Base-by-base conservation (phyloP, 2,329 filamentous ascomycete species). In the Exophiala bonariae region DNA sequence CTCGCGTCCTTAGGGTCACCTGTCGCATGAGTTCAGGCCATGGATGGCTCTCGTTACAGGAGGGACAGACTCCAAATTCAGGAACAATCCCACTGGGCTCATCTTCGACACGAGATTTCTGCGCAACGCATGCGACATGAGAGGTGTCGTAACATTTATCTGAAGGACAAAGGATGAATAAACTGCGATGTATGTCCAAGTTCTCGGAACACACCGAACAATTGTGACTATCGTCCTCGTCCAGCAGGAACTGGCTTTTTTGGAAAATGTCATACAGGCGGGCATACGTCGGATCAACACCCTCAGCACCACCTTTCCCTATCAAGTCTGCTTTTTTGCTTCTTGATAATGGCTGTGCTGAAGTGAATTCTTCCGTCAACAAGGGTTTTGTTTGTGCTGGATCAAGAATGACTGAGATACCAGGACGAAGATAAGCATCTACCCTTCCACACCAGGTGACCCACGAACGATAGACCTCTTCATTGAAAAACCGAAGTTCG, bases 1-100 rank as follows among this genome's bases (percentile, higher is more conserved):
- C 90, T 18, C 88, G 78, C 28, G 81, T 73, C 23, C 92, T 78
- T 39, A 96, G 69, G 41, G 79, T 93, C 58, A 95, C 68, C 63
- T 95, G 91, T 62, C 83, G 91, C 71, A 95, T 86, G 69, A 96
- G 80, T 38, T 86, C 80, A 0, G 76, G 74, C 92, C 92, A 97
- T 41, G 74, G 65, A 2, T 90, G 69, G 3, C 73, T 66, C 0
- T 73, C 72, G 1, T 75, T 68, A 62, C 92, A 97, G 16, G 70
- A 70, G 0, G 89, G 89, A 68, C 92, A 97, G 2, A 60, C 66
- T 2, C 89, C 90, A 26, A 74, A 63, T 1, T 79, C 73, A 0
- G 92, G 92, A 1, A 95, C 61, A 1, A 95, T 59, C 2, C 63
- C 64, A 13, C 65, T 58, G 17, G 60, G 43, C 10, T 62, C 56